Conservation (phyloP, 1,284 basidiomycete species). For the Microbotryum lychnidis-dioicae region DNA sequence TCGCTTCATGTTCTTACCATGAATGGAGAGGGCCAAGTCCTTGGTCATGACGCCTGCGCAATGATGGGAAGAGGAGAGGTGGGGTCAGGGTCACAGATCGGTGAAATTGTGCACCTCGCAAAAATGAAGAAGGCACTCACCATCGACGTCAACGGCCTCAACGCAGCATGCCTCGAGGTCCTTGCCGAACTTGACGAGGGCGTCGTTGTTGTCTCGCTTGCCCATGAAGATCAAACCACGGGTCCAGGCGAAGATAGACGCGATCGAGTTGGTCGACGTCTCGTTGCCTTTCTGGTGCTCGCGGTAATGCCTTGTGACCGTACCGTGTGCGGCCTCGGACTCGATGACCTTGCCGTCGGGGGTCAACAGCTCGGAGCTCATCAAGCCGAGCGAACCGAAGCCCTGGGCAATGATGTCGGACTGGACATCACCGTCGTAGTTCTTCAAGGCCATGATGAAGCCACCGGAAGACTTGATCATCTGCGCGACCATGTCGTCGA, state of each 20-base stretch:
- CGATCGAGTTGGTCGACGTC: slow-evolving; percentile 95
- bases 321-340: slow-evolving; percentile 67
- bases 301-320: slow-evolving; percentile 66
- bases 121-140: background rate
- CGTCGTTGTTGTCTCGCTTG: slow-evolving; percentile 77
- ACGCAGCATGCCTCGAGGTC: slow-evolving; percentile 81
- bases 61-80: no score
- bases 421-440: slow-evolving; percentile 78
- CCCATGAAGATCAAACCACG: slow-evolving; percentile 88
- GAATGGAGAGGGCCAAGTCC: slow-evolving; percentile 87
- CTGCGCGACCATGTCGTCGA: slow-evolving; percentile 83
- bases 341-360: slow-evolving; percentile 88
- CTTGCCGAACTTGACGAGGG: slow-evolving; percentile 65
- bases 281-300: slow-evolving; percentile 89
- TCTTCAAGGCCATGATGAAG: slow-evolving; percentile 93
- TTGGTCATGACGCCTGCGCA: background rate
- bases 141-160: slow-evolving; percentile 66
- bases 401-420: slow-evolving; percentile 54
- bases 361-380: slow-evolving; percentile 94
- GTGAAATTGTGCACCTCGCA: no score
- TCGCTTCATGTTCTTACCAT: slow-evolving; percentile 70
- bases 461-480: slow-evolving; percentile 93
- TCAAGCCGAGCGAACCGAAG: slow-evolving; percentile 89
- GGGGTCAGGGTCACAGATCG: no score
- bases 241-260: slow-evolving; percentile 98